Evolutionary conservation across 179 eudicot species (phyloP), one percentile per base, ranked within the genome.

Genomic region (Carnegiea gigantea): DNA sequence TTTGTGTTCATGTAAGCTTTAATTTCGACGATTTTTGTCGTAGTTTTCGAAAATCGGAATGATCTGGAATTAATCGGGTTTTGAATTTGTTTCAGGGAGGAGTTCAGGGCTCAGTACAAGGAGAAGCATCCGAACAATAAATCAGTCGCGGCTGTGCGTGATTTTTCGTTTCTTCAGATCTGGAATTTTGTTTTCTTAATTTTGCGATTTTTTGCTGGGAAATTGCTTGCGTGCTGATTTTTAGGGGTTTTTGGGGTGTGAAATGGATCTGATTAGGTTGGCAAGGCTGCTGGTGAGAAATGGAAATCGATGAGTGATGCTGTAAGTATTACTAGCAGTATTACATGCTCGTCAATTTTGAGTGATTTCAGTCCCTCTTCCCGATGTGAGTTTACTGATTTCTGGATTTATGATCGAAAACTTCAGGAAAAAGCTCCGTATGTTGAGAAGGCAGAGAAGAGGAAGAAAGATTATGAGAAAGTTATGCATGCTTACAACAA

Each of bases 211-310:
- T 72, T 73, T 21, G 15, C n/a, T 4, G 20, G 18, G 11, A 74
- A 48, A 10, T n/a, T 23, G 18, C 36, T 18, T 6, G 9, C 10
- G n/a, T 4, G 46, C 18, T 74, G 36, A 74, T 74, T 28, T 6
- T 51, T 77, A 18, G 9, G 9, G 44, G 6, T 76, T 51, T 76
- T 57, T 15, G 33, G 44, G 30, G 44, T 40, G 57, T 40, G 33
- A 21, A 36, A 26, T 62, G 20, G 23, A 36, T 74, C 33, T 13
- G 10, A 15, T 30, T 30, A 92, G 97, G 92, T 92, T 54, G 92
- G 90, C 4, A 92, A 92, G 81, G 94, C 97, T 49, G 93, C 88
- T 59, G 86, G 86, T 68, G 86, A 80, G 62, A 84, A 84, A 26
- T 84, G 86, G 86, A 84, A 84, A 36, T 84, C 86, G 6, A 2